Conservation (phyloP, 208 protist species). For the Leishmania guyanensis region DNA sequence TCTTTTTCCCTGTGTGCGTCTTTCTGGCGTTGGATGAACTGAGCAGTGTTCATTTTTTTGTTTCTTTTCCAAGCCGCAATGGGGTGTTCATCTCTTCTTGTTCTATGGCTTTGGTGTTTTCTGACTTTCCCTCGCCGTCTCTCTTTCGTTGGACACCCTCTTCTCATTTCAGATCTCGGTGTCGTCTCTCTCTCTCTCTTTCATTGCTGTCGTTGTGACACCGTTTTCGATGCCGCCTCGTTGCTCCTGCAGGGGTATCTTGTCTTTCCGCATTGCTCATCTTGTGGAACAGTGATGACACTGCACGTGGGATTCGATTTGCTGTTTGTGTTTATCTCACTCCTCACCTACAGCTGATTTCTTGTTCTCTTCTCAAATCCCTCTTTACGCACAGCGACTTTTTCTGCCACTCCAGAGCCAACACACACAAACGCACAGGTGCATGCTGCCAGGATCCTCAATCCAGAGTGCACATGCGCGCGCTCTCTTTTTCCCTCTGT, state of each 20-base stretch:
- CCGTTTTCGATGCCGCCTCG: not conserved
- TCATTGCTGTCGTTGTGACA: slow-evolving; percentile 16
- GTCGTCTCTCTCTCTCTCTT: slow-evolving; percentile 9
- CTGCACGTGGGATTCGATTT: not conserved
- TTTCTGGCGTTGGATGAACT: not conserved
- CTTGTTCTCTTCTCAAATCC: not conserved
- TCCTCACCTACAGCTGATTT: not conserved
- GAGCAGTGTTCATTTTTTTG: not conserved
- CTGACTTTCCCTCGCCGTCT: not conserved
- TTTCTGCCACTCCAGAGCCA: not conserved
- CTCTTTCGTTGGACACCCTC: not conserved
- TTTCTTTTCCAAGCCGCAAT: not conserved
- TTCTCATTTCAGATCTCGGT: slow-evolving; percentile 5
- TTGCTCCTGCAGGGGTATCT: slow-evolving; percentile 2
- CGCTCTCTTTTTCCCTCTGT: not conserved
- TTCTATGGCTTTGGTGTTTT: not conserved
- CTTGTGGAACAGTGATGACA: not conserved
- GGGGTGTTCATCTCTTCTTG: not conserved
- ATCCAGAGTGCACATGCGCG: not conserved
- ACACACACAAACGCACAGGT: slow-evolving; percentile 1
- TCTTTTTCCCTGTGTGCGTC: not conserved
- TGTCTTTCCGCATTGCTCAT: not conserved
- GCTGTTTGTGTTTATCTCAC: not conserved
- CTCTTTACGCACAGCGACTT: not conserved
- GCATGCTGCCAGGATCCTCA: not conserved